Percentiles rank a stretch among this genome's conserved stretches.
phyloP scores from a whole-genome alignment of 2,329 filamentous ascomycete genomes.

The Colletotrichum zoysiae region DNA sequence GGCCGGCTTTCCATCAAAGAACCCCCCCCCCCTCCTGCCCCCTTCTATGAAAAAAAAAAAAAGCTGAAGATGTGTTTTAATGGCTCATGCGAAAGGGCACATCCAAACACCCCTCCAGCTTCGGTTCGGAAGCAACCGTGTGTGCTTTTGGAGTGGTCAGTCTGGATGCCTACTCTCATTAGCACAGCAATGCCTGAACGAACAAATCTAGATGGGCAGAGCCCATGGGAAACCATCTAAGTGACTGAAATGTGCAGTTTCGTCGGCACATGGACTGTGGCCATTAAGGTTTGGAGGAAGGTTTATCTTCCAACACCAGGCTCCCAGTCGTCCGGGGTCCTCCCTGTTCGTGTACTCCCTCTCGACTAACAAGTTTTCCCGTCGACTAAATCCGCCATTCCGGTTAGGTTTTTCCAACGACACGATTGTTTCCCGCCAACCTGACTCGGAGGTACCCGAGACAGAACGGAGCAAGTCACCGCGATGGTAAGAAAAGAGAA shows the following conservation, averaged over 20 bases:
- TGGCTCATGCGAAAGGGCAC: not conserved
- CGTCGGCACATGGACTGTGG: not conserved
- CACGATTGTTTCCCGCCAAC: too few species aligned
- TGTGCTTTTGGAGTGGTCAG: too few species aligned
- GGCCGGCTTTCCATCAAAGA: not conserved
- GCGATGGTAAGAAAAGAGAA: not conserved
- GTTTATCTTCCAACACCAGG: not conserved
- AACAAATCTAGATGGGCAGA: too few species aligned
- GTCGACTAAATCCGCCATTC: not conserved
- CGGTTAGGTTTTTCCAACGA: not conserved
- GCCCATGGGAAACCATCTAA: not conserved
- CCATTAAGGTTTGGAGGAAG: not conserved
- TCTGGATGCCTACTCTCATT: too few species aligned
- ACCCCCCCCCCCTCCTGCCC: not conserved
- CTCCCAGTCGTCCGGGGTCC: not conserved
- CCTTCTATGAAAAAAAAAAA: fast-evolving
- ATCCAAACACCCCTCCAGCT: not conserved
- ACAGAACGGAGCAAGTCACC: too few species aligned
- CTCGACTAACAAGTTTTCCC: not conserved
- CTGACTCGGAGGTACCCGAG: not conserved
- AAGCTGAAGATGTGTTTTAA: not conserved
- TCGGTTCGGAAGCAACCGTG: not conserved
- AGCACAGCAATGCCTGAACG: not conserved
- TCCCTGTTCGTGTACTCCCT: not conserved
- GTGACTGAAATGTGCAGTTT: not conserved